Conservation (phyloP, 352 stramenopile species). For the Phytopythium cucurbitacearum region DNA sequence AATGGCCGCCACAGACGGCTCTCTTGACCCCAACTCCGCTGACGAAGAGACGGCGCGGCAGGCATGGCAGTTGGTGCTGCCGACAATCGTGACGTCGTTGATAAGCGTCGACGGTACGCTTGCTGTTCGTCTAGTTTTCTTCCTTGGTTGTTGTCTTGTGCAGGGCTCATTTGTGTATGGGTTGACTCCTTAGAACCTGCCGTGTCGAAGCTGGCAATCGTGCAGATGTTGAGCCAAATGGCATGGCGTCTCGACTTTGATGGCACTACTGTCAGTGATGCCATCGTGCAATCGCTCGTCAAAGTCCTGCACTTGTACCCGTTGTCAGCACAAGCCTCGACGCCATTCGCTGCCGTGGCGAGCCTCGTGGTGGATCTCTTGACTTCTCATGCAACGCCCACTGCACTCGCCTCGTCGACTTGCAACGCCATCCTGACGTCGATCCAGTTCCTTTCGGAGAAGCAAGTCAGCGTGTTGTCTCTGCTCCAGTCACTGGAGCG, state of each 20-base stretch:
- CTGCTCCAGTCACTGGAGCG: slow-evolving; percentile 40
- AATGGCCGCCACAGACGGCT: slow-evolving; percentile 14
- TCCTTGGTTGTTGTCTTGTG: no score
- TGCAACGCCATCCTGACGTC: slow-evolving; percentile 15
- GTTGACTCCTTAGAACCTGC: slow-evolving; percentile 9
- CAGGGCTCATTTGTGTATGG: not conserved
- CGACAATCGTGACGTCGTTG: slow-evolving; percentile 34
- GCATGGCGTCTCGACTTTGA: slow-evolving; percentile 28
- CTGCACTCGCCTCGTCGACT: slow-evolving; percentile 7
- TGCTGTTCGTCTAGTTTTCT: no score
- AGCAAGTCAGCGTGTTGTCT: slow-evolving; percentile 27
- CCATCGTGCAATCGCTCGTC: slow-evolving; percentile 19
- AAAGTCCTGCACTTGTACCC: slow-evolving; percentile 31
- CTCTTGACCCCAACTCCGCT: not conserved
- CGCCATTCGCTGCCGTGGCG: slow-evolving; percentile 32
- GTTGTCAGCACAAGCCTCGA: slow-evolving; percentile 10
- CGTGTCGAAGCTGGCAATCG: slow-evolving; percentile 21
- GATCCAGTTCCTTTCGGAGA: slow-evolving; percentile 20
- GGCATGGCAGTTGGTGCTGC: slow-evolving; percentile 21
- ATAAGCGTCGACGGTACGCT: slow-evolving; percentile 13
- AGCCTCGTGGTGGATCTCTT: slow-evolving; percentile 38
- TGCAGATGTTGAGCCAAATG: slow-evolving; percentile 35
- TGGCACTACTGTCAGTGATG: slow-evolving; percentile 2
- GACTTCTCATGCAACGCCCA: slow-evolving; percentile 6
- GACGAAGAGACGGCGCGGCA: not conserved